These are phyloP conservation scores for Hymenoscyphus fraxineus DNA, from an alignment of 2,329 filamentous ascomycete species.

Conservation along the genomic window DNA sequence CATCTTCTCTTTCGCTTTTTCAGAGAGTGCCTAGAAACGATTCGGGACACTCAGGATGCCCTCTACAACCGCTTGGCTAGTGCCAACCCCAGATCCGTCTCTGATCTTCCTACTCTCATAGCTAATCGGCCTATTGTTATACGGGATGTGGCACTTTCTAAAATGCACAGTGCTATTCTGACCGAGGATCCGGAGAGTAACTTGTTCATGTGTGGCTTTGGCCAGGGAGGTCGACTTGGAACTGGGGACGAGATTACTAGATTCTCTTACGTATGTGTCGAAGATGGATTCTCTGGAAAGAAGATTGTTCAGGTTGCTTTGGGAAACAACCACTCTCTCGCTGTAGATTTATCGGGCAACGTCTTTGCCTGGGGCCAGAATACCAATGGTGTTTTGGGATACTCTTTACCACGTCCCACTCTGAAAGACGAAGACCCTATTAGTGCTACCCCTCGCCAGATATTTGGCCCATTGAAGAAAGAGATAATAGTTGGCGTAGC, in stretches of 20 bases:
- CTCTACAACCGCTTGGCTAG: slow-evolving; percentile 18
- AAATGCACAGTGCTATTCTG: slow-evolving; percentile 84
- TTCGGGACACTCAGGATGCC: slow-evolving; percentile 19
- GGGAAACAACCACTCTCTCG: slow-evolving; percentile 87
- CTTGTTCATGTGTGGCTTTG: slow-evolving; percentile 88
- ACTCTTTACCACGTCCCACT: slow-evolving; percentile 63
- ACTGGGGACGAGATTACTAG: slow-evolving; percentile 86
- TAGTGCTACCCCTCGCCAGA: slow-evolving; percentile 76
- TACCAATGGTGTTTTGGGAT: slow-evolving; percentile 79
- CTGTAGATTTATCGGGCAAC: slow-evolving; percentile 79
- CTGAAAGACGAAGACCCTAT: slow-evolving; percentile 79
- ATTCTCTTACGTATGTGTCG: slow-evolving; percentile 80
- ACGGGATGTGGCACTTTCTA: slow-evolving; percentile 81
- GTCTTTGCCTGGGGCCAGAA: slow-evolving; percentile 95
- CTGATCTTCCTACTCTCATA: slow-evolving; percentile 68
- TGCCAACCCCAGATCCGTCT: slow-evolving; percentile 31
- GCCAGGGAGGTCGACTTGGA: slow-evolving; percentile 82
- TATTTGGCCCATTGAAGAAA: slow-evolving; percentile 88
- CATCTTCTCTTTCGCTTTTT: slow-evolving; percentile 73
- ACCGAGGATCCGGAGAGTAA: slow-evolving; percentile 87
- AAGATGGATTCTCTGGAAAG: slow-evolving; percentile 67
- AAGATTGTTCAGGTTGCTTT: slow-evolving; percentile 75
- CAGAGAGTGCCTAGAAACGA: slow-evolving; percentile 55
- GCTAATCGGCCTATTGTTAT: slow-evolving; percentile 69
- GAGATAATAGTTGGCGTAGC: slow-evolving; percentile 78